Conservation (phyloP, 2,329 filamentous ascomycete species). For the Sporothrix curviconia region DNA sequence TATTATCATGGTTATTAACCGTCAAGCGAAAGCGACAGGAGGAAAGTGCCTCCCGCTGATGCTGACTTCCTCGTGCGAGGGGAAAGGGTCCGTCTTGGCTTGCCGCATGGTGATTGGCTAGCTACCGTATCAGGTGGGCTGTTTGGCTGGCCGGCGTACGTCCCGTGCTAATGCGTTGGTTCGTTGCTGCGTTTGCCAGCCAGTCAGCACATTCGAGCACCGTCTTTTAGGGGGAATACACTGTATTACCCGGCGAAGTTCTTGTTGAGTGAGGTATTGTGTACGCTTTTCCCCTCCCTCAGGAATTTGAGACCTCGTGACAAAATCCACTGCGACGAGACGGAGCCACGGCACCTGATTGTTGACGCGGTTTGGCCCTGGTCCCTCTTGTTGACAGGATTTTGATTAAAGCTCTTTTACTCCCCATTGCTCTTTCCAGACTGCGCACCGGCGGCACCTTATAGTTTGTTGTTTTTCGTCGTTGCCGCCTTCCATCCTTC, state of each 20-base stretch:
- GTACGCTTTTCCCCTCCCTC: neutral
- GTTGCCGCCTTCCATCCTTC: neutral
- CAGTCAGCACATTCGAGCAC: neutral
- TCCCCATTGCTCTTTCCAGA: neutral
- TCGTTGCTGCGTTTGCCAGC: neutral
- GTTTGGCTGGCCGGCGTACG: neutral
- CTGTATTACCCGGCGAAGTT: neutral
- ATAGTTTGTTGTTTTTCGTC: neutral
- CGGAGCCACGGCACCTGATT: neutral
- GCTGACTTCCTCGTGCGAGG: no score
- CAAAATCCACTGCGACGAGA: neutral
- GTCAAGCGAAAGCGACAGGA: no score
- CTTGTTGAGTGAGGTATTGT: neutral
- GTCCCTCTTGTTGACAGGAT: neutral
- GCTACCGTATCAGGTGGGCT: conserved; percentile 1
- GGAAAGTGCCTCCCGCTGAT: no score
- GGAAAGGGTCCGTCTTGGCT: no score
- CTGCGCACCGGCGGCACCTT: no score
- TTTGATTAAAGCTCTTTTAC: neutral
- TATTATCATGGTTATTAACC: no score
- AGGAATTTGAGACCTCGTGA: conserved; percentile 10
- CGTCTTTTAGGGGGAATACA: neutral
- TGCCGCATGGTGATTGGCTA: neutral
- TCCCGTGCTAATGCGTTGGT: no score
- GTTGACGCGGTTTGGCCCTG: neutral